These are phyloP conservation scores for Aspergillus sojae DNA, from an alignment of 2,329 filamentous ascomycete species.

Conservation along the genomic window DNA sequence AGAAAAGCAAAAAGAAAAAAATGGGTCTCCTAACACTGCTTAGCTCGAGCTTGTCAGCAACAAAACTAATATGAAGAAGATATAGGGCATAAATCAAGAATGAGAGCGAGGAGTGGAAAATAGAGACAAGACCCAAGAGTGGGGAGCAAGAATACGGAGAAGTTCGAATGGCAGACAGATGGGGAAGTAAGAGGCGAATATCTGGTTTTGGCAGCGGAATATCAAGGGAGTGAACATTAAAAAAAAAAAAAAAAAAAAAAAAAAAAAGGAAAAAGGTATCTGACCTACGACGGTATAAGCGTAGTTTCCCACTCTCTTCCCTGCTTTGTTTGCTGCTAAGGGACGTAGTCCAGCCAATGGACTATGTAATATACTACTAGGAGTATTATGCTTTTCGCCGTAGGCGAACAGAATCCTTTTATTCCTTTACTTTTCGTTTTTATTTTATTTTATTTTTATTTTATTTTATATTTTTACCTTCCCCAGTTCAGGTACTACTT, in stretches of 20 bases:
- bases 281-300: neutral
- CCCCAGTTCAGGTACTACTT: neutral
- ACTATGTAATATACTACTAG: neutral
- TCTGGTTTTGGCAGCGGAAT: neutral
- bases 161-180: neutral
- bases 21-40: neutral
- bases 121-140: neutral
- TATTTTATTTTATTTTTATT: too few species aligned
- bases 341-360: neutral
- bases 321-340: neutral
- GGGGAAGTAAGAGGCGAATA: slow-evolving; percentile 3
- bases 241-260: slow-evolving; percentile 1
- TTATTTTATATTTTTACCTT: neutral
- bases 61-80: neutral
- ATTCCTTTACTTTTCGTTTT: neutral
- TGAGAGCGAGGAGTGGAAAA: neutral
- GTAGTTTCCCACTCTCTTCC: neutral
- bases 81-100: neutral
- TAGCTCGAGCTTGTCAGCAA: neutral
- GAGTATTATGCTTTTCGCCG: neutral
- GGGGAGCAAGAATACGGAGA: slow-evolving; percentile 1
- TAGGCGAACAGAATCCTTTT: neutral
- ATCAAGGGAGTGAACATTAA: neutral
- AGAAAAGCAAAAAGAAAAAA: neutral
- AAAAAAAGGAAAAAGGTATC: neutral